A percentile compares a stretch with the other conserved stretches of the same genome.
Evolutionary conservation across 2,329 filamentous ascomycete genomes (phyloP).

Genomic region (Stachybotrys echinatus): DNA sequence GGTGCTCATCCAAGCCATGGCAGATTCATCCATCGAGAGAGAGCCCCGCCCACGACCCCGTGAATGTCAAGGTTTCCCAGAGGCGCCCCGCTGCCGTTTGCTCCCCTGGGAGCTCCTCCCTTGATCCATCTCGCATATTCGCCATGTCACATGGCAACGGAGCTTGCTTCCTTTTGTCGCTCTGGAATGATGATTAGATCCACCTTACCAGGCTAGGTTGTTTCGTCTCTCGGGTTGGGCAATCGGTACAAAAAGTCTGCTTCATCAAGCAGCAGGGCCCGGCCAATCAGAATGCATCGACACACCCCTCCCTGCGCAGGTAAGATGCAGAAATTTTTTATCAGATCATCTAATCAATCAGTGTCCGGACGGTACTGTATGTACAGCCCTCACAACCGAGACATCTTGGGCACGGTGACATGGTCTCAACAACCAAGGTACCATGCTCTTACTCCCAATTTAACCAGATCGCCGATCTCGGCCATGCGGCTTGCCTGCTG

Average conservation of each 20-base stretch:
- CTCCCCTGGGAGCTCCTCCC: background rate
- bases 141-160: background rate
- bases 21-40: background rate
- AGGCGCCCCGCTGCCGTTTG: background rate
- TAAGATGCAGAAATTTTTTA: background rate
- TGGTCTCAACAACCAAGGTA: no score
- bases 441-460: no score
- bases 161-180: background rate
- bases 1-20: no score
- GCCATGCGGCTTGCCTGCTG: no score
- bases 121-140: background rate
- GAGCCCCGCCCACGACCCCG: background rate
- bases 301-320: background rate
- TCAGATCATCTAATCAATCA: background rate
- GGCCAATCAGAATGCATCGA: background rate
- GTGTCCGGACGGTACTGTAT: background rate
- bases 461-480: no score
- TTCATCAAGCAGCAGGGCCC: background rate
- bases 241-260: background rate
- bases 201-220: no score
- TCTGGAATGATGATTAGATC: no score
- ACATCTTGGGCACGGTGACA: background rate
- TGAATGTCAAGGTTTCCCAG: background rate
- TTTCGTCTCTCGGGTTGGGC: no score
- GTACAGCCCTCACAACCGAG: background rate